Conservation (phyloP, 768 basidiomycete genomes). For the Boletellus emodensis region DNA sequence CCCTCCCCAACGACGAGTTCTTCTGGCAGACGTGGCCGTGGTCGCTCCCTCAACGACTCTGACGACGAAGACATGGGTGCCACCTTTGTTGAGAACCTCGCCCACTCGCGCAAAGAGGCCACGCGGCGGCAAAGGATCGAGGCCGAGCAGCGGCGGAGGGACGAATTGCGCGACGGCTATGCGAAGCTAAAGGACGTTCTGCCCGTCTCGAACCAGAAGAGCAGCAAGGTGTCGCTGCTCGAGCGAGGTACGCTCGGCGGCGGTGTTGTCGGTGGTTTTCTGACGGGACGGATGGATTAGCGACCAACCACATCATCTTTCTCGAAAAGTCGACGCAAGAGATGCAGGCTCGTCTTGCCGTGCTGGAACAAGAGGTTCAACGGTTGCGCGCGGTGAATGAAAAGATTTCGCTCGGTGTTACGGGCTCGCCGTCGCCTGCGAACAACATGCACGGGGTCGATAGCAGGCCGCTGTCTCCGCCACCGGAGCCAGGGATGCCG, state of each 20-base stretch:
- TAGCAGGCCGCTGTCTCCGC: slow-evolving; percentile 57
- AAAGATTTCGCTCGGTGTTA: slow-evolving; percentile 69
- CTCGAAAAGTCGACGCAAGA: slow-evolving; percentile 72
- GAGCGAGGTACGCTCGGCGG: slow-evolving; percentile 65
- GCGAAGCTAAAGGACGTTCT: slow-evolving; percentile 83
- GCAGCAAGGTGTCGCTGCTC: slow-evolving; percentile 83
- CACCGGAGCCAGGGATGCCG: slow-evolving; percentile 49
- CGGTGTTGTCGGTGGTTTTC: slow-evolving; percentile 4
- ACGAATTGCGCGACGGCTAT: slow-evolving; percentile 88
- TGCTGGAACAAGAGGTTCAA: slow-evolving; percentile 64
- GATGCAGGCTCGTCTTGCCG: slow-evolving; percentile 61
- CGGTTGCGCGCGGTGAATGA: slow-evolving; percentile 75
- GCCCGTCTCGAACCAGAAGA: slow-evolving; percentile 85
- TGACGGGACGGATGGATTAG: slow-evolving; percentile 34
- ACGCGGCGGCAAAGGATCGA: slow-evolving; percentile 82
- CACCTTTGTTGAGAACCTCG: slow-evolving; percentile 64
- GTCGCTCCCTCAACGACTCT: slow-evolving; percentile 67
- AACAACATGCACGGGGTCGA: slow-evolving; percentile 39
- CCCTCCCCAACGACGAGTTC: slow-evolving; percentile 75
- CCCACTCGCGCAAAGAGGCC: slow-evolving; percentile 77
- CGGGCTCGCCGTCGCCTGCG: slow-evolving; percentile 54
- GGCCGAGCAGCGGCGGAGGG: slow-evolving; percentile 84
- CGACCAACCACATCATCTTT: slow-evolving; percentile 72
- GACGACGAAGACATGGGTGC: slow-evolving; percentile 76
- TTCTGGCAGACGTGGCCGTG: slow-evolving; percentile 59